These are phyloP conservation scores for Malassezia nana DNA, from an alignment of 1,284 basidiomycete genomes.

Conservation along the genomic window DNA sequence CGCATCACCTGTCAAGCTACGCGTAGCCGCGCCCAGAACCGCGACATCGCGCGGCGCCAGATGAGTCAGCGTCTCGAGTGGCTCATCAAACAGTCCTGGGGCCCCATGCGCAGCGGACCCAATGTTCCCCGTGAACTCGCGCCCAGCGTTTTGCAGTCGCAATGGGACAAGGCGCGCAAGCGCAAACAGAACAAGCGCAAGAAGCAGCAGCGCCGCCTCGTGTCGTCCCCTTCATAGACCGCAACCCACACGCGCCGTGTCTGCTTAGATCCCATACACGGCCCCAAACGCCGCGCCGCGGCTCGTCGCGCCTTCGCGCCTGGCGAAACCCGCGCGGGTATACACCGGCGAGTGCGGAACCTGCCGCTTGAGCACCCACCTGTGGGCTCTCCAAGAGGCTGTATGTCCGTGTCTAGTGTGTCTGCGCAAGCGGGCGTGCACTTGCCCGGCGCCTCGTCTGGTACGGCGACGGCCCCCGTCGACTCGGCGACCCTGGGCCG, in stretches of 20 bases:
- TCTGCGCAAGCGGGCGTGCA: not conserved
- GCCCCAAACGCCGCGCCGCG: not conserved
- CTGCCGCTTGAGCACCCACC: not conserved
- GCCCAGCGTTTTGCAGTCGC: constrained; percentile 23
- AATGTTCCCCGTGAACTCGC: constrained; percentile 8
- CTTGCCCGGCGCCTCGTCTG: not conserved
- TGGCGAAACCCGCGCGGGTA: not conserved
- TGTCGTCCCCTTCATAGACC: not conserved
- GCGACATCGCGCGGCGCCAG: constrained; percentile 29
- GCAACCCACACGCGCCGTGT: not conserved
- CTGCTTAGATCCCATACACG: constrained; percentile 1
- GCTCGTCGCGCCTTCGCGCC: not conserved
- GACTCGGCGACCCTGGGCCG: no score
- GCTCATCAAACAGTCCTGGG: constrained; percentile 21
- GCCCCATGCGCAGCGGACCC: not conserved
- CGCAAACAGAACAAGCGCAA: constrained; percentile 33
- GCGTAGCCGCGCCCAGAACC: constrained; percentile 30
- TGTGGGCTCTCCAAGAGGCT: not conserved
- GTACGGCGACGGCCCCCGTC: not conserved
- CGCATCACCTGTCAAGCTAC: constrained; percentile 39
- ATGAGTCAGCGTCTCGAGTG: constrained; percentile 32
- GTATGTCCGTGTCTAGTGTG: not conserved
- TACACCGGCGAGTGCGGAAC: not conserved
- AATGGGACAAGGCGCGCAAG: constrained; percentile 27
- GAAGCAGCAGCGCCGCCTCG: constrained; percentile 24